phyloP scores from a whole-genome alignment of 257 asterid species.

The Cinchona pubescens region DNA sequence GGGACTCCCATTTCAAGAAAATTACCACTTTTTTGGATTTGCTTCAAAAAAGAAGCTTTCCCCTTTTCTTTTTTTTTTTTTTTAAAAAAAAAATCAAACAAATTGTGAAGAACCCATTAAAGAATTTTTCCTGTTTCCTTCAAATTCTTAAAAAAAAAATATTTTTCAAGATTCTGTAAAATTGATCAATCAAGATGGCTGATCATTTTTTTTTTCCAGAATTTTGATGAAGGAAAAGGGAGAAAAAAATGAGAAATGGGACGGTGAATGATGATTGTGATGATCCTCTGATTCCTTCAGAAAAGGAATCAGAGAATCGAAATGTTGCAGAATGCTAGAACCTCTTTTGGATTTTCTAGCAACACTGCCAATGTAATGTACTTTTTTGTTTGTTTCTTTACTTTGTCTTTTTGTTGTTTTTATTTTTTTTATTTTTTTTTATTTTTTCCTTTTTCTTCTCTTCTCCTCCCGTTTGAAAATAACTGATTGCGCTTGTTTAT shows the following conservation, averaged over 20 bases:
- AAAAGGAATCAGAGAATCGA: slow-evolving; percentile 75
- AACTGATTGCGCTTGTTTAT: slow-evolving; percentile 31
- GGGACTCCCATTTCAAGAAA: slow-evolving; percentile 34
- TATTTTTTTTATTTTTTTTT: slow-evolving; percentile 4
- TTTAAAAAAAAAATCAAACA: slow-evolving; percentile 6
- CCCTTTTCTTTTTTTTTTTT: neutral
- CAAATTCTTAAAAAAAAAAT: slow-evolving; percentile 10
- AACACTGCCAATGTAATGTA: slow-evolving; percentile 3
- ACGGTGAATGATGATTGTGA: too few relatives aligned
- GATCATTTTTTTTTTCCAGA: neutral
- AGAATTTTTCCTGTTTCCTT: slow-evolving; percentile 17
- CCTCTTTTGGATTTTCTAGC: slow-evolving; percentile 22
- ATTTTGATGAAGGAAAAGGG: neutral
- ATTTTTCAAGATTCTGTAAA: neutral
- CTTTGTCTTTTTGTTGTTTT: neutral
- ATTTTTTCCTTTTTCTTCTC: slow-evolving; percentile 15
- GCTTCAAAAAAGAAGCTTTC: neutral
- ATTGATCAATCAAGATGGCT: neutral
- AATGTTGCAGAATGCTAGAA: slow-evolving; percentile 29
- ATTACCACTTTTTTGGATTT: slow-evolving; percentile 6
- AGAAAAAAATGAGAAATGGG: neutral
- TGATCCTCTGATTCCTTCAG: slow-evolving; percentile 68
- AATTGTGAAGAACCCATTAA: slow-evolving; percentile 30
- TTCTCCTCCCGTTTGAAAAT: slow-evolving; percentile 30
- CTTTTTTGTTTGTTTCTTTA: neutral